A percentile compares a stretch with the other conserved stretches of the same genome.
phyloP scores from a whole-genome alignment of 768 basidiomycete genomes.

The Lentinus brumalis region DNA sequence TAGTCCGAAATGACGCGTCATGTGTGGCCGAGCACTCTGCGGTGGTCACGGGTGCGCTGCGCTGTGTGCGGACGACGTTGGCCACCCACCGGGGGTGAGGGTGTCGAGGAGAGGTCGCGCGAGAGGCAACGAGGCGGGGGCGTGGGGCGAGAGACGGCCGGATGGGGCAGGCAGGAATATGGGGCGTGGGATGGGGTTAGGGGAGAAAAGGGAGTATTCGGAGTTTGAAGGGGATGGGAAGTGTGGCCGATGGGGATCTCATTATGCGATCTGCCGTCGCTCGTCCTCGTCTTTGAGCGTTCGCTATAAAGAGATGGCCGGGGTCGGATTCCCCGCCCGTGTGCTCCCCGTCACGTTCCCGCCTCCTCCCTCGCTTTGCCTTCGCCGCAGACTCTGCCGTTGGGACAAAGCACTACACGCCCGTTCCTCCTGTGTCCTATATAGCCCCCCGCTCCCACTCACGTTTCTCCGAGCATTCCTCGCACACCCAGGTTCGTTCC shows the following conservation, averaged over 20 bases:
- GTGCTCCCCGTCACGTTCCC: constrained; percentile 11
- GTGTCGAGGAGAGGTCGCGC: constrained; percentile 1
- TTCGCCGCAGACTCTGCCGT: background rate
- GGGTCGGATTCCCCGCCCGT: constrained; percentile 16
- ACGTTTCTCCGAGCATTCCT: constrained; percentile 15
- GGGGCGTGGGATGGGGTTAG: constrained; percentile 4
- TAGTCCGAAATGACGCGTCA: constrained; percentile 15
- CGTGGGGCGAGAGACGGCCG: constrained; percentile 16
- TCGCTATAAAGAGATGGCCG: constrained; percentile 15
- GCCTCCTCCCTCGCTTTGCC: background rate
- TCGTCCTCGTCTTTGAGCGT: background rate
- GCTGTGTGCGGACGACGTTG: background rate
- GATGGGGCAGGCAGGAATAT: background rate
- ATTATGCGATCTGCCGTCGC: constrained; percentile 3
- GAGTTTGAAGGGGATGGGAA: constrained; percentile 10
- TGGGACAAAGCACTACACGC: constrained; percentile 9
- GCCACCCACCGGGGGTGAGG: background rate
- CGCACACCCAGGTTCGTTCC: constrained; percentile 9
- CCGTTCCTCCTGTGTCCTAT: constrained; percentile 6
- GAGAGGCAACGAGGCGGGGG: constrained; percentile 15
- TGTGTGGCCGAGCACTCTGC: background rate
- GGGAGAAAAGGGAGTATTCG: background rate
- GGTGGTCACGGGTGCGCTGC: background rate
- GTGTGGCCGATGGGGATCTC: background rate
- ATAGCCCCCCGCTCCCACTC: constrained; percentile 2